Evolutionary conservation across 2,329 filamentous ascomycete genomes (phyloP).

Genomic region (Trichoderma brevicompactum): DNA sequence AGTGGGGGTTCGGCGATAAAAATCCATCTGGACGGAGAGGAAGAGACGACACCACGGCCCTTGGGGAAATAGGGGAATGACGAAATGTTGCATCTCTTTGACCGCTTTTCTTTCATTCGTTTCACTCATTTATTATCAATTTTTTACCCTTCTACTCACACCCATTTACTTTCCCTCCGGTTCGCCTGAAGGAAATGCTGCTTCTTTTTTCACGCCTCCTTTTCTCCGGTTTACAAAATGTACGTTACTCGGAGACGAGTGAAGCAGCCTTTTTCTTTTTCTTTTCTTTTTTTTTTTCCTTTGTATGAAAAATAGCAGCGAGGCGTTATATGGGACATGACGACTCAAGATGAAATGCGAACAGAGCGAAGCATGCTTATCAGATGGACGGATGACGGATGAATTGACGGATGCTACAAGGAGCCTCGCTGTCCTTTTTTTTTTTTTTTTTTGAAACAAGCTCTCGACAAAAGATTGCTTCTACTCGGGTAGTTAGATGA

Average conservation of each 20-base stretch:
- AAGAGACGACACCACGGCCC: conserved; percentile 50
- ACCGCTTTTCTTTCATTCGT: neutral
- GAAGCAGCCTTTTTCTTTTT: too few species aligned
- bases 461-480: neutral
- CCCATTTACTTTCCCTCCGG: neutral
- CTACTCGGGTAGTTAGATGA: neutral
- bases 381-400: conserved; percentile 4
- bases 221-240: conserved; percentile 12
- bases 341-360: conserved; percentile 21
- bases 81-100: conserved; percentile 14
- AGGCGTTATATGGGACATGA: conserved; percentile 29
- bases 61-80: conserved; percentile 34
- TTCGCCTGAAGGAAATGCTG: neutral
- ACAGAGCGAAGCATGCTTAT: conserved; percentile 19
- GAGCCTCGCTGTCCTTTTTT: neutral
- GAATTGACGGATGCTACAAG: neutral
- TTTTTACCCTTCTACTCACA: conserved; percentile 3
- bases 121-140: neutral
- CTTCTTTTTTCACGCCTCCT: neutral
- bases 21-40: conserved; percentile 33
- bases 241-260: conserved; percentile 17
- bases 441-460: neutral
- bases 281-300: neutral
- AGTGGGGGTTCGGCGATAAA: conserved; percentile 3
- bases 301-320: conserved; percentile 29